These are phyloP conservation scores for Sarocladium kiliense DNA, from an alignment of 2,329 filamentous ascomycete genomes.

Conservation along the genomic window DNA sequence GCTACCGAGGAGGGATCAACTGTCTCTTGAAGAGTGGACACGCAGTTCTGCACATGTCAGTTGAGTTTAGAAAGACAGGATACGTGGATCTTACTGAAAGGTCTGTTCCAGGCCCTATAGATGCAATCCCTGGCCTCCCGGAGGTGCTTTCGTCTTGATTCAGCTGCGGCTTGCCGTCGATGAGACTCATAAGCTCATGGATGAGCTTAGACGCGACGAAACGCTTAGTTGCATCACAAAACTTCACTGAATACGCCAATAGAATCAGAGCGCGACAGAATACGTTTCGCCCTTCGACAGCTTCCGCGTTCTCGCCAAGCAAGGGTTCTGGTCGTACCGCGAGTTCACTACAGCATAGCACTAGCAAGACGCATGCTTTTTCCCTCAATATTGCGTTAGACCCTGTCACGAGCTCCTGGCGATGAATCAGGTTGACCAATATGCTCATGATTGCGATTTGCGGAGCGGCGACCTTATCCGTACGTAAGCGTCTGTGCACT, in stretches of 20 bases:
- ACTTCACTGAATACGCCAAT: neutral
- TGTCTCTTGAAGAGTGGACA: neutral
- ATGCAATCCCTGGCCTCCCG: neutral
- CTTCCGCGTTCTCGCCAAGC: constrained; percentile 16
- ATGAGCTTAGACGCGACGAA: neutral
- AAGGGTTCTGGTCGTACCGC: constrained; percentile 26
- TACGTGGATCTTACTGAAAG: neutral
- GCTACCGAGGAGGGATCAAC: neutral
- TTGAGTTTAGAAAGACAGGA: neutral
- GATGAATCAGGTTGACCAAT: neutral
- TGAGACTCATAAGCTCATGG: neutral
- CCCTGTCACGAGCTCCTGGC: constrained; percentile 2
- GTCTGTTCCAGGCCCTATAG: neutral
- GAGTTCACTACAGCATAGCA: constrained; percentile 37
- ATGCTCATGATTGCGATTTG: constrained; percentile 14
- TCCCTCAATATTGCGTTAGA: constrained; percentile 18
- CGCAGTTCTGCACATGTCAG: neutral
- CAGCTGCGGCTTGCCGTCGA: neutral
- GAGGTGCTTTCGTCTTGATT: neutral
- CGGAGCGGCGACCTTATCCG: constrained; percentile 20
- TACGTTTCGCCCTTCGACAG: constrained; percentile 16
- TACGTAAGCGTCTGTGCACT: constrained; percentile 32
- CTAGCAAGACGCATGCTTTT: constrained; percentile 33
- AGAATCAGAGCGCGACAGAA: constrained; percentile 1
- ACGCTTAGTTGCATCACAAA: neutral